A percentile compares a stretch with the other conserved stretches of the same genome.
phyloP scores from a whole-genome alignment of 2,329 filamentous ascomycete species.

The Aspergillus chevalieri region DNA sequence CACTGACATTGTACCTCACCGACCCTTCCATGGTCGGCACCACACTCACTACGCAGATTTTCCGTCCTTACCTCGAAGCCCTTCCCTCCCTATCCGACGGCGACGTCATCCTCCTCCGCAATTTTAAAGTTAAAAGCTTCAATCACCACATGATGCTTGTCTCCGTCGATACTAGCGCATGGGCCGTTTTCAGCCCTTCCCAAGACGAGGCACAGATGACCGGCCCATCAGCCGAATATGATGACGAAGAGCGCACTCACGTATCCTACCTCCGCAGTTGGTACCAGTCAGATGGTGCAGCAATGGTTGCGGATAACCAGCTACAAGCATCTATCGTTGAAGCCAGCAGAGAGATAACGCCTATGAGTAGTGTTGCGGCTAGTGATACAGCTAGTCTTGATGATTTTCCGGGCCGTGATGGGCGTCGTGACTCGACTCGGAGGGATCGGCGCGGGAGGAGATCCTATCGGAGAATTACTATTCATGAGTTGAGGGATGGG shows the following conservation, averaged over 20 bases:
- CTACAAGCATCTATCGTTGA: slow-evolving; percentile 29
- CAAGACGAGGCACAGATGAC: slow-evolving; percentile 24
- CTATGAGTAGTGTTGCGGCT: slow-evolving; percentile 19
- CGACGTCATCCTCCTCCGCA: slow-evolving; percentile 39
- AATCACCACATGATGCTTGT: slow-evolving; percentile 36
- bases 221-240: slow-evolving; percentile 37
- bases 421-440: slow-evolving; percentile 15
- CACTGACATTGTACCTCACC: slow-evolving; percentile 37
- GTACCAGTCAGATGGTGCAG: slow-evolving; percentile 33
- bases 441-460: slow-evolving; percentile 25
- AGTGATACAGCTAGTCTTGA: slow-evolving; percentile 31
- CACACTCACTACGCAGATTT: slow-evolving; percentile 36
- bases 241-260: slow-evolving; percentile 30
- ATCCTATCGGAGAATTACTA: slow-evolving; percentile 31
- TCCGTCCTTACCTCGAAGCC: slow-evolving; percentile 33
- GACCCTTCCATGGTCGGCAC: slow-evolving; percentile 40
- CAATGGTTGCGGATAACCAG: slow-evolving; percentile 30
- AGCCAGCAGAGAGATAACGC: slow-evolving; percentile 21
- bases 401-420: slow-evolving; percentile 12
- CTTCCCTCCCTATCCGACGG: slow-evolving; percentile 35
- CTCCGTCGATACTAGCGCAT: slow-evolving; percentile 39
- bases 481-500: slow-evolving; percentile 39
- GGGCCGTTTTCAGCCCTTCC: slow-evolving; percentile 39
- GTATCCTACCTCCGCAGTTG: slow-evolving; percentile 33
- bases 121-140: slow-evolving; percentile 40